Percentiles rank a stretch among this genome's conserved stretches.
Evolutionary conservation across 257 asterid species (phyloP).

Genomic region (Penstemon davidsonii): DNA sequence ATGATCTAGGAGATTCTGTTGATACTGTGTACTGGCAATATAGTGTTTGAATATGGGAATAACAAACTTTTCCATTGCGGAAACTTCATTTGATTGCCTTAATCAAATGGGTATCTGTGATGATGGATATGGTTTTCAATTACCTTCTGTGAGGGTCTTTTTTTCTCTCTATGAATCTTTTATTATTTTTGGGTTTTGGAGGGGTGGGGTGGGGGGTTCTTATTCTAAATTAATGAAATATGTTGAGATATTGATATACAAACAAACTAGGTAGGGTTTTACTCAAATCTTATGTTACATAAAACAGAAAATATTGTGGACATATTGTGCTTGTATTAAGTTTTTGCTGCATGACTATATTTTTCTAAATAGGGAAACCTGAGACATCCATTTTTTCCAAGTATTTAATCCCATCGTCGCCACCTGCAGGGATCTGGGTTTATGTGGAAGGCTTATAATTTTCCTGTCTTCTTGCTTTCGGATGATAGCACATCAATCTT

Average conservation of each 20-base stretch:
- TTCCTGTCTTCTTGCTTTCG: constrained; percentile 91
- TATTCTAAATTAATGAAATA: not conserved
- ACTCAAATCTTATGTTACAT: not conserved
- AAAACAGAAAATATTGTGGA: not conserved
- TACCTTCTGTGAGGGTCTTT: no score
- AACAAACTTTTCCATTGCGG: constrained; percentile 17
- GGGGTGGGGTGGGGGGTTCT: no score
- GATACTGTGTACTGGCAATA: not conserved
- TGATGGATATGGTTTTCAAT: constrained; percentile 5
- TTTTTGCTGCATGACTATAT: constrained; percentile 7
- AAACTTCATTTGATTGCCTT: constrained; percentile 9
- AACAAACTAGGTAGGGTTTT: constrained; percentile 4
- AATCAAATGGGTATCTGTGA: constrained; percentile 4
- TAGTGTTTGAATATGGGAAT: not conserved
- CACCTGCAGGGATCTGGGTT: constrained; percentile 91
- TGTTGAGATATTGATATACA: not conserved
- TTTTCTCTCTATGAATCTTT: no score
- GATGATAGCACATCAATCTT: constrained; percentile 58
- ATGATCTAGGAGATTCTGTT: not conserved
- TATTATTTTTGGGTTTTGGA: no score
- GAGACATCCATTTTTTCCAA: constrained; percentile 18
- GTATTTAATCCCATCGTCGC: constrained; percentile 20
- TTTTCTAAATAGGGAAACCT: constrained; percentile 13
- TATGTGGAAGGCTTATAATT: constrained; percentile 91
- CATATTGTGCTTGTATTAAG: not conserved